Evolutionary conservation across 164 flowering plant genomes (phyloP), one percentile per base, ranked within the genome.

Genomic region (Dillenia suffruticosa): DNA sequence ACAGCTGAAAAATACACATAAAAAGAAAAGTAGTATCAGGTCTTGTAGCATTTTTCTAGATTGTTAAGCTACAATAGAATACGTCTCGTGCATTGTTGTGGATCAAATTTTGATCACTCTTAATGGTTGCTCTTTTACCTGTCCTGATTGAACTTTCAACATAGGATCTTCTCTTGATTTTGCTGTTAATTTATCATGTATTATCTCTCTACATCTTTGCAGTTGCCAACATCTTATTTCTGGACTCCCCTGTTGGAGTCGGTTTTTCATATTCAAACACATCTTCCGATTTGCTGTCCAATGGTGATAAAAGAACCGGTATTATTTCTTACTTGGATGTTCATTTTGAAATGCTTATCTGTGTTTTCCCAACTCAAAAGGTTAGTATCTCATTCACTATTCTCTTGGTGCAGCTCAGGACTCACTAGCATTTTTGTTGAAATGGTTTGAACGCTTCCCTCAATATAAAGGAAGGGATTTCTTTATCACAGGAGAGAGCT

Each of bases 201-300:
- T 22, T 40, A 8, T 56, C 10, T 56, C 58, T 13, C 46, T 22
- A 22, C 14, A n/a, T 49, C 51, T 65, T 64, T 78, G 82, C 94
- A 90, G 97, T 72, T 77, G 95, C 97, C 62, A 90, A 90, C 63
- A 26, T 91, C 64, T 63, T 91, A 44, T 91, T 91, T 73, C 61
- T 91, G 46, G 97, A 91, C 54, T 81, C 97, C 16, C 97, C 97
- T 47, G 93, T 73, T 72, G 97, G 97, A 61, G 96, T 87, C 70
- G 97, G 97, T 22, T 91, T 74, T 80, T 91, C 97, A 26, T 91
- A 88, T 63, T 81, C 95, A 47, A 82, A 85, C 59, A 81, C 85
- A 40, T 73, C 96, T 13, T 67, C 83, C 44, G 97, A 90, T 79
- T 7, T 80, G 60, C 49, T 70, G 55, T 79, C n/a, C 77, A 82